Percentiles rank a stretch among this genome's conserved stretches.
phyloP scores from a whole-genome alignment of 768 basidiomycete genomes.

The Epithele typhae region DNA sequence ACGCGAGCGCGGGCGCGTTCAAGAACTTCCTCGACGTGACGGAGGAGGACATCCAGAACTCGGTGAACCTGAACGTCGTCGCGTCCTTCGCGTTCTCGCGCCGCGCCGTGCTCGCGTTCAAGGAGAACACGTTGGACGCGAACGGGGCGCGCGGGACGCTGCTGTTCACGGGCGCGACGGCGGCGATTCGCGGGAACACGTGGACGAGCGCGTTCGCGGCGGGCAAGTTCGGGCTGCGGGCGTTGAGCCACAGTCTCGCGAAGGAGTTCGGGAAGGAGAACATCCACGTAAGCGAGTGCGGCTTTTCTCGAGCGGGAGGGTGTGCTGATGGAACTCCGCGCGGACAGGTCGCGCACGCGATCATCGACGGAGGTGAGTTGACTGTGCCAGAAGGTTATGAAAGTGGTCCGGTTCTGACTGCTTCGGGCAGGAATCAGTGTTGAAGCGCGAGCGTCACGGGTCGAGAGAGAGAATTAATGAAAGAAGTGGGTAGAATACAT shows the following conservation, averaged over 20 bases:
- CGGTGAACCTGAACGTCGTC: slow-evolving; percentile 29
- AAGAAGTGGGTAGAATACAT: too few relatives aligned
- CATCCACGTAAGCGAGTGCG: slow-evolving; percentile 34
- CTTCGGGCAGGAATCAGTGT: neutral
- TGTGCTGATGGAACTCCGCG: neutral
- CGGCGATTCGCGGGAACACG: slow-evolving; percentile 33
- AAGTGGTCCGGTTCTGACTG: neutral
- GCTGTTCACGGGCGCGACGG: slow-evolving; percentile 42
- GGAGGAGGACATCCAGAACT: slow-evolving; percentile 27
- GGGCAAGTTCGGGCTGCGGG: slow-evolving; percentile 34
- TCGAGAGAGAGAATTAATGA: too few relatives aligned
- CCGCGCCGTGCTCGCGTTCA: slow-evolving; percentile 30
- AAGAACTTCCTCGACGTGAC: slow-evolving; percentile 36
- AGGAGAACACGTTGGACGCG: slow-evolving; percentile 25
- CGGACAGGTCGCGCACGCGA: slow-evolving; percentile 55
- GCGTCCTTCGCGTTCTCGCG: slow-evolving; percentile 36
- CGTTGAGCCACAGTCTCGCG: slow-evolving; percentile 35
- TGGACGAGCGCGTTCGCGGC: slow-evolving; percentile 35
- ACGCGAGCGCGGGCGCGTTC: slow-evolving; percentile 29
- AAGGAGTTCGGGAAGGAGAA: slow-evolving; percentile 41
- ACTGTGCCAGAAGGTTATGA: too few relatives aligned
- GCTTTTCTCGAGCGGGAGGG: neutral
- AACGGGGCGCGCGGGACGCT: slow-evolving; percentile 33
- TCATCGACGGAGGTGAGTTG: slow-evolving; percentile 61
- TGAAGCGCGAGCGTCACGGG: too few relatives aligned